Conservation (phyloP, 805 yeast genomes). For the Candida ponderosae region DNA sequence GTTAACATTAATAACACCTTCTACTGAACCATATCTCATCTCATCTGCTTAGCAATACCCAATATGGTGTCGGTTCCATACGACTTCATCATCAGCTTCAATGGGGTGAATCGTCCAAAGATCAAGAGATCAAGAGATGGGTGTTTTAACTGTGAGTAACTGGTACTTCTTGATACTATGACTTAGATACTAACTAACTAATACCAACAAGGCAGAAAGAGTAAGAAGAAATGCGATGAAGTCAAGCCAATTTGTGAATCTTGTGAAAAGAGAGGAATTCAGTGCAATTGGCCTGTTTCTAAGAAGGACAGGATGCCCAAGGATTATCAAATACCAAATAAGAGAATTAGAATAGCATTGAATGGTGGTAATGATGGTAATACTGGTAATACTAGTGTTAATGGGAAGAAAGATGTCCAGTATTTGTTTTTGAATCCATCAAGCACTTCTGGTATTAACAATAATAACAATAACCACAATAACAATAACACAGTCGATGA, state of each 20-base stretch:
- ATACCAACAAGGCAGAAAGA: conserved; percentile 40
- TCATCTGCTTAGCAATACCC: not conserved
- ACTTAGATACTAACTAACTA: not conserved
- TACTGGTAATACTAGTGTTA: too few relatives aligned
- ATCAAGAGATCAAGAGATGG: conserved; percentile 11
- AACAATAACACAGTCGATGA: too few relatives aligned
- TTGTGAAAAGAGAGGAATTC: conserved; percentile 28
- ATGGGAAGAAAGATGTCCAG: too few relatives aligned
- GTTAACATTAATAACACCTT: too few relatives aligned
- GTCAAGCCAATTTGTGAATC: conserved; percentile 32
- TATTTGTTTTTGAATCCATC: too few relatives aligned
- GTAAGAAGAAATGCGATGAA: conserved; percentile 62
- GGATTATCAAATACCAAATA: conserved; percentile 10
- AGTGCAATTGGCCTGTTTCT: conserved; percentile 18
- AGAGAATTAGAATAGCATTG: too few relatives aligned
- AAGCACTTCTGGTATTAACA: too few relatives aligned
- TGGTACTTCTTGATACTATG: not conserved
- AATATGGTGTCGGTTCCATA: not conserved
- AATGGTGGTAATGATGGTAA: too few relatives aligned
- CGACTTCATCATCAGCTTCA: not conserved
- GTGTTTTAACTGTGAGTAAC: conserved; percentile 14
- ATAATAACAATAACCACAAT: too few relatives aligned
- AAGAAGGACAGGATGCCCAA: conserved; percentile 10
- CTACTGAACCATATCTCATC: too few relatives aligned
- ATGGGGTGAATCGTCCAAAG: conserved; percentile 1